Evolutionary conservation across 208 protist species (phyloP), one percentile per base, ranked within the genome.

Genomic region (Herpetomonas tarakana): DNA sequence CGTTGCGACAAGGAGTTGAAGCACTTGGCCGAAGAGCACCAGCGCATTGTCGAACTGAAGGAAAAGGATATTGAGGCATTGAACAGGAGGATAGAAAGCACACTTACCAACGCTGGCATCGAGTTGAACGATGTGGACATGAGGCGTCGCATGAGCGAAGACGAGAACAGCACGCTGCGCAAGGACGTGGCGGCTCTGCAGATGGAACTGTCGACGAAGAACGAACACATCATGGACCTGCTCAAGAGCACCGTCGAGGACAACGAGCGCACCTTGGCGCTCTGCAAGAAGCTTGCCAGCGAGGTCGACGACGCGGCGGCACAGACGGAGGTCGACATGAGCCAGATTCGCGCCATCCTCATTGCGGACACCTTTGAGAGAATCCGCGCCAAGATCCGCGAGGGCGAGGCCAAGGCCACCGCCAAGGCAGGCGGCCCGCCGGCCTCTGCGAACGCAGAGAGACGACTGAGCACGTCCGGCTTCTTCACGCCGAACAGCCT

Each of bases 31-130:
- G 77, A 84, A 2, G 81, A 88, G 54, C 61, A 65, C 31, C 65
- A 76, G 47, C 62, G 72, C 6, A 49, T 67, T 19, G 35, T 73
- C 12, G 47, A 35, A 11, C 74, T 76, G 45, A 81, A 80, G 62
- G 74, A 81, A 28, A 66, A 74, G 25, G 81, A 88, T 30, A 82
- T 82, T 35, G 61, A 68, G 9, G 58, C 63, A 21, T 68, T 88
- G 21, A 68, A 76, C 51, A 66, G 71, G 30, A 39, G 62, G 11
- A 24, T 81, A 24, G 65, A 76, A 12, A 73, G 74, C 49, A 66
- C 72, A 44, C 28, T 38, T 0, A 31, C 45, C n/a, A 29, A 53
- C 2, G 65, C 68, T 1, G 67, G 66, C 12, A 46, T 50, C 19
- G 71, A 55, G 29, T 39, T 75, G 25, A 2, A 60, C 19, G 71